Conservation (phyloP, 148 eudicot genomes). For the Oxyria digyna region DNA sequence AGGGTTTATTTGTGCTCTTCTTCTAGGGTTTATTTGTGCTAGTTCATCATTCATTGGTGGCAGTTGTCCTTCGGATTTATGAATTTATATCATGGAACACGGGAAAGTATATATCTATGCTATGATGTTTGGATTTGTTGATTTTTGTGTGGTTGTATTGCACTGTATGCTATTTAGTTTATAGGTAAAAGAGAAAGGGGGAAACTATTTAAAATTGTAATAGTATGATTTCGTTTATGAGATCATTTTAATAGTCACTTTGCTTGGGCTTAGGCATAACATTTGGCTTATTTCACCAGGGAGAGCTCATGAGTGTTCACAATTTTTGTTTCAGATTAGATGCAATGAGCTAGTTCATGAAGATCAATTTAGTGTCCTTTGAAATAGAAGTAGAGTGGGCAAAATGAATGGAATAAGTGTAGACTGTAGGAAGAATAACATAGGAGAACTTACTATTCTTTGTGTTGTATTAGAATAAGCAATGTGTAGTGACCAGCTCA, state of each 20-base stretch:
- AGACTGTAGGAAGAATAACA: no score
- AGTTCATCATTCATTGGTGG: not conserved
- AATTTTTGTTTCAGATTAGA: not conserved
- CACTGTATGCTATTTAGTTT: no score
- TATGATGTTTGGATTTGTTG: not conserved
- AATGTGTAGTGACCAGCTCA: no score
- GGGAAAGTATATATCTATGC: not conserved
- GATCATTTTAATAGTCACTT: no score
- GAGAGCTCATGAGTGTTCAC: not conserved
- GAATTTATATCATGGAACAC: not conserved
- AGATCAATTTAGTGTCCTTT: not conserved
- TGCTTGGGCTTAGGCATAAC: no score
- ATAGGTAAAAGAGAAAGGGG: no score
- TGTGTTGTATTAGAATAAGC: not conserved
- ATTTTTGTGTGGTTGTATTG: no score
- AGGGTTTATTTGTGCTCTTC: conserved; percentile 23
- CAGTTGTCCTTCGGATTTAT: not conserved
- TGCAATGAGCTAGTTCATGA: not conserved
- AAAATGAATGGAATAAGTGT: no score
- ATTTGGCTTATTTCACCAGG: not conserved
- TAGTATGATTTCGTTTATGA: no score
- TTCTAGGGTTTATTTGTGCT: conserved; percentile 1
- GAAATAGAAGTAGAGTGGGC: not conserved
- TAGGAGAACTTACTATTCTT: no score
- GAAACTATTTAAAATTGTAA: no score